phyloP scores from a whole-genome alignment of 495 filamentous ascomycete genomes.

The Xylaria palmicola region DNA sequence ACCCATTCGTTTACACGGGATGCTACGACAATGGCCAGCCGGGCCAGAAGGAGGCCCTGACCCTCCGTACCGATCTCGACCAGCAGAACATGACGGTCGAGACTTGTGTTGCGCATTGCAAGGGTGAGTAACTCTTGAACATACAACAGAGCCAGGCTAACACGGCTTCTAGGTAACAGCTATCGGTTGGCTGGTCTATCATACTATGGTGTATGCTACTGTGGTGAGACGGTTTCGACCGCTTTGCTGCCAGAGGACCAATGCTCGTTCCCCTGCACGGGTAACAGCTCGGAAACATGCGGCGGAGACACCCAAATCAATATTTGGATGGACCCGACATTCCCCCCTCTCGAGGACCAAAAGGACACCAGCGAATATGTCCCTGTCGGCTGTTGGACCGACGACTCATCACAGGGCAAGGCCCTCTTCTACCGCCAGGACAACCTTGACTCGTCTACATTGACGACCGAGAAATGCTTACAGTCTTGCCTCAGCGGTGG shows the following conservation, averaged over 20 bases:
- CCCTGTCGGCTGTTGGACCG: conserved; percentile 57
- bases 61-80: conserved; percentile 37
- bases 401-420: conserved; percentile 45
- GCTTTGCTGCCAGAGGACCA: conserved; percentile 29
- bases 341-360: conserved; percentile 38
- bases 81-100: conserved; percentile 50
- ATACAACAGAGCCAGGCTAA: neutral
- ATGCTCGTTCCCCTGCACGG: conserved; percentile 49
- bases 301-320: conserved; percentile 48
- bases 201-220: conserved; percentile 56
- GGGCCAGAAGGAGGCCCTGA: conserved; percentile 36
- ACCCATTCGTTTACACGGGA: conserved; percentile 51
- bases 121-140: conserved; percentile 30
- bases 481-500: conserved; percentile 44
- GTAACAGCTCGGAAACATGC: conserved; percentile 45
- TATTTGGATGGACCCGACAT: conserved; percentile 54
- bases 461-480: conserved; percentile 50
- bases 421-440: conserved; percentile 50
- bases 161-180: conserved; percentile 36
- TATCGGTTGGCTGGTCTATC: conserved; percentile 56
- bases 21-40: conserved; percentile 44
- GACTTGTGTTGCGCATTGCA: conserved; percentile 52
- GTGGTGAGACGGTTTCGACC: conserved; percentile 46
- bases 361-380: conserved; percentile 43
- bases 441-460: conserved; percentile 29